These are phyloP conservation scores for Naematelia aurantialba DNA, from an alignment of 768 basidiomycete genomes.

Conservation along the genomic window DNA sequence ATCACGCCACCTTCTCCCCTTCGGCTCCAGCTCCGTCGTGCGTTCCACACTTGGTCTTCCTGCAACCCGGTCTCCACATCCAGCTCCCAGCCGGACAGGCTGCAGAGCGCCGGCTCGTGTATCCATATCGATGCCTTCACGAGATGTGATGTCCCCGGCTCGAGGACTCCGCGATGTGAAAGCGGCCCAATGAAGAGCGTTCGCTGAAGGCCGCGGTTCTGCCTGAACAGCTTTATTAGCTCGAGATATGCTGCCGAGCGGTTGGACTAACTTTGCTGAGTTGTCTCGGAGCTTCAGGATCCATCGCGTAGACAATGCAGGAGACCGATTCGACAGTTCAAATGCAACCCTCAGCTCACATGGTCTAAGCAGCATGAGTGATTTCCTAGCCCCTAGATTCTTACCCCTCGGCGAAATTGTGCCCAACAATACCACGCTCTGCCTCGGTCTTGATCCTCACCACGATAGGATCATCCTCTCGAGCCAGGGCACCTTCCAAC, in stretches of 20 bases:
- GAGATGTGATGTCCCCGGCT: slow-evolving; percentile 55
- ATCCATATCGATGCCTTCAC: slow-evolving; percentile 61
- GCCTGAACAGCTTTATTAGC: not conserved
- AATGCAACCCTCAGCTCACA: slow-evolving; percentile 53
- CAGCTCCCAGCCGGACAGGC: slow-evolving; percentile 64
- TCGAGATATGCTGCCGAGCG: too few relatives aligned
- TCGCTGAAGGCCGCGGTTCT: slow-evolving; percentile 20
- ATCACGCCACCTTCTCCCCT: slow-evolving; percentile 17
- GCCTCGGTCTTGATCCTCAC: slow-evolving; percentile 55
- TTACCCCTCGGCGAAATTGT: slow-evolving; percentile 71
- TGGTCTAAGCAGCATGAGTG: not conserved
- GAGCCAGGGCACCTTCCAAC: slow-evolving; percentile 68
- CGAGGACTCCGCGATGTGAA: slow-evolving; percentile 61
- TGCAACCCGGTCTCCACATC: slow-evolving; percentile 55
- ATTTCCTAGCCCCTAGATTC: not conserved
- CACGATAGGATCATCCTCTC: slow-evolving; percentile 70
- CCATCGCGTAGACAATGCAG: slow-evolving; percentile 61
- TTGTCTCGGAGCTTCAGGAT: slow-evolving; percentile 55
- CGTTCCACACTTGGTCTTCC: slow-evolving; percentile 15
- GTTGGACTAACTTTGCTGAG: slow-evolving; percentile 19
- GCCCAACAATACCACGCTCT: slow-evolving; percentile 44
- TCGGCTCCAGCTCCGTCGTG: slow-evolving; percentile 26
- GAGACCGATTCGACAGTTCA: slow-evolving; percentile 67
- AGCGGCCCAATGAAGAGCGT: slow-evolving; percentile 65
- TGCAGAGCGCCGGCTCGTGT: slow-evolving; percentile 63